These are phyloP conservation scores for Saccharomyces eubayanus DNA, from an alignment of 805 yeast species.

Conservation along the genomic window DNA sequence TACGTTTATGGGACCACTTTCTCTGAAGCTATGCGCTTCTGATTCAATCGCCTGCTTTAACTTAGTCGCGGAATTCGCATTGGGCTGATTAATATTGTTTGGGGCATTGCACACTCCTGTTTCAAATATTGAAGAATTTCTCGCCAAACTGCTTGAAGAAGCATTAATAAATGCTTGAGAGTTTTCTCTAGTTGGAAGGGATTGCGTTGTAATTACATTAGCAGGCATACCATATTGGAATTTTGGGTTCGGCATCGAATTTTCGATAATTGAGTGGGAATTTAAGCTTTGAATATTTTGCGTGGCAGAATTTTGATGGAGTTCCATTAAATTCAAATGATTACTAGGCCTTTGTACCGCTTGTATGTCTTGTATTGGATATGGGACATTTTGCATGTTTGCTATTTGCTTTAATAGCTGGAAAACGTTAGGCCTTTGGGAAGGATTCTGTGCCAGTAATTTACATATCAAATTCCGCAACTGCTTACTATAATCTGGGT, in stretches of 20 bases:
- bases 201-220: background rate
- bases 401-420: constrained; percentile 65
- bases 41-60: background rate
- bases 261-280: background rate
- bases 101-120: background rate
- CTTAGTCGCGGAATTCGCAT: background rate
- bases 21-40: background rate
- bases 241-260: background rate
- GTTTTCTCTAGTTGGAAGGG: background rate
- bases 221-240: background rate
- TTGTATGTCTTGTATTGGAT: constrained; percentile 27
- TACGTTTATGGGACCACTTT: background rate
- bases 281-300: background rate
- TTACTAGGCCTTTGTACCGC: constrained; percentile 1
- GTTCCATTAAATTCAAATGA: background rate
- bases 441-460: constrained; percentile 57
- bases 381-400: constrained; percentile 46
- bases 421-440: constrained; percentile 62
- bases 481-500: constrained; percentile 52
- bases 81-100: background rate
- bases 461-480: constrained; percentile 56
- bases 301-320: background rate
- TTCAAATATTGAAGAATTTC: background rate
- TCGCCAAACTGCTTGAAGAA: background rate
- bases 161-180: background rate